These are phyloP conservation scores for Aciculosporium take DNA, from an alignment of 2,329 filamentous ascomycete species.

Conservation along the genomic window DNA sequence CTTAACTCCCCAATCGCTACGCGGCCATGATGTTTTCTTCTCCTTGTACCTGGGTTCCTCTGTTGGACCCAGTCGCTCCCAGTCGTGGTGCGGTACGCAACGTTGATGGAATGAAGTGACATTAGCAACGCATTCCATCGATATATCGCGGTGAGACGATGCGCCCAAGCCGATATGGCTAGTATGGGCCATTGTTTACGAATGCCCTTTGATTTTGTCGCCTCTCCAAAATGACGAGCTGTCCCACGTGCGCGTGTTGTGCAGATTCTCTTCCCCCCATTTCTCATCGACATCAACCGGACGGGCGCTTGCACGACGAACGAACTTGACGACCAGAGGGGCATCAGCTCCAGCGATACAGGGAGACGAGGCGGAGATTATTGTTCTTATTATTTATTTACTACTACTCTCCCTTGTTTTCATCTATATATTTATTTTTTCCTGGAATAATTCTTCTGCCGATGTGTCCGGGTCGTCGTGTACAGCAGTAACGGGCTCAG, in stretches of 20 bases:
- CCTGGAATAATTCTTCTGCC: background rate
- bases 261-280: background rate
- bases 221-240: too few species aligned
- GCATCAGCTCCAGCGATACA: background rate
- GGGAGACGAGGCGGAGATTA: background rate
- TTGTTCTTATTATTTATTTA: too few species aligned
- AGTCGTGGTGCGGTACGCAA: slow-evolving; percentile 7
- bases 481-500: background rate
- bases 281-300: background rate
- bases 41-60: background rate
- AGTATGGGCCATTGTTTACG: slow-evolving; percentile 4
- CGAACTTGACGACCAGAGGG: background rate
- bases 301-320: background rate
- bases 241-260: background rate
- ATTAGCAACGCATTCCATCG: slow-evolving; percentile 26
- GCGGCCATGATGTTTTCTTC: background rate
- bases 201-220: background rate
- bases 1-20: background rate
- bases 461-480: background rate
- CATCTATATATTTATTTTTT: too few species aligned
- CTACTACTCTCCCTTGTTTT: too few species aligned
- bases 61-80: background rate
- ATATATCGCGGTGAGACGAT: slow-evolving; percentile 12
- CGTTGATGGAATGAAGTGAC: slow-evolving; percentile 23
- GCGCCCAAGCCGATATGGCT: background rate